phyloP scores from a whole-genome alignment of 768 basidiomycete genomes.

The Coprinopsis marcescibilis region DNA sequence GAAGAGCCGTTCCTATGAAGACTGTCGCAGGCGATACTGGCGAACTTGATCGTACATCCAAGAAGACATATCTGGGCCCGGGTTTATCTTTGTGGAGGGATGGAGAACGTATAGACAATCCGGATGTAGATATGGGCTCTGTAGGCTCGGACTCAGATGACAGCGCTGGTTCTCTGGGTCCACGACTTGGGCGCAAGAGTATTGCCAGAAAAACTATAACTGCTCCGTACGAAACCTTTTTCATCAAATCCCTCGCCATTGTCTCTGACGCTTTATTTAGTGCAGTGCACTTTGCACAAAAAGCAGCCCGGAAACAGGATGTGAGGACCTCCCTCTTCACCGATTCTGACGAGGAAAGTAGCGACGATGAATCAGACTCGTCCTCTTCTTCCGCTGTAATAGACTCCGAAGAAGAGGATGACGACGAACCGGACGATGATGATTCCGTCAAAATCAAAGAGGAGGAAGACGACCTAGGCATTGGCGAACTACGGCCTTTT shows the following conservation, averaged over 20 bases:
- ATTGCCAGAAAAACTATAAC: slow-evolving; percentile 1
- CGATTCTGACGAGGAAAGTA: too few species aligned
- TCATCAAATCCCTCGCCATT: too few species aligned
- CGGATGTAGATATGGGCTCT: background rate
- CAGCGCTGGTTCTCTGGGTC: background rate
- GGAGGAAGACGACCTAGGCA: background rate
- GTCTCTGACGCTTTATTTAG: too few species aligned
- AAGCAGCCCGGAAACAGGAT: too few species aligned
- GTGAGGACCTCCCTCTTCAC: too few species aligned
- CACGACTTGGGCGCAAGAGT: too few species aligned
- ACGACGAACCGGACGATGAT: background rate
- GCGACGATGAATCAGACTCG: background rate
- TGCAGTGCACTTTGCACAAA: too few species aligned
- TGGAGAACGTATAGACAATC: background rate
- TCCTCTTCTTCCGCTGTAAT: background rate
- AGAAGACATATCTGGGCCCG: slow-evolving; percentile 2
- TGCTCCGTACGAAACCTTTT: too few species aligned
- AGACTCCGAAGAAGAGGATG: background rate
- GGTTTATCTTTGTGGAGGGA: background rate
- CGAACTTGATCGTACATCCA: background rate
- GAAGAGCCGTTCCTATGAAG: background rate
- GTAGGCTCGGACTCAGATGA: background rate
- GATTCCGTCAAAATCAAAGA: background rate
- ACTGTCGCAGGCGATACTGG: background rate
- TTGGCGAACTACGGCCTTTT: slow-evolving; percentile 1